phyloP scores from a whole-genome alignment of 805 yeast species.

The Yarrowia sp. region DNA sequence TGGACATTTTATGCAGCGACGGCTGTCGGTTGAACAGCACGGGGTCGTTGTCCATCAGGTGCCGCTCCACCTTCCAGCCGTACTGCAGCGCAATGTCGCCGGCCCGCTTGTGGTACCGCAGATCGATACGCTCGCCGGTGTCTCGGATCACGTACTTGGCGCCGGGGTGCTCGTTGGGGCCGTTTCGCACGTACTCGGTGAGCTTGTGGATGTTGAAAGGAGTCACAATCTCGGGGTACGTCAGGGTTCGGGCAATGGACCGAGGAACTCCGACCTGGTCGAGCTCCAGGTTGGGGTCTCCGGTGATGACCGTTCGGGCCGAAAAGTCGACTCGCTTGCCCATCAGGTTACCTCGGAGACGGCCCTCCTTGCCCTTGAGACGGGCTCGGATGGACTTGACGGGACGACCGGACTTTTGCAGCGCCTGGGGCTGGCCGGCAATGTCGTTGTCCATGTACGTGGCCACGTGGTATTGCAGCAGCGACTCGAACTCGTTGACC shows the following conservation, averaged over 20 bases:
- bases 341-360: slow-evolving; percentile 97
- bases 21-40: slow-evolving; percentile 99
- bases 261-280: slow-evolving; percentile 99
- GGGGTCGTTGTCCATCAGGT: slow-evolving; percentile 96
- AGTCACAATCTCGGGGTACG: slow-evolving; percentile 97
- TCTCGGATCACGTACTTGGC: slow-evolving; percentile 98
- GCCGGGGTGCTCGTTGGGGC: slow-evolving; percentile 99
- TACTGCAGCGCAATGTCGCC: slow-evolving; percentile 98
- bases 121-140: slow-evolving; percentile 97
- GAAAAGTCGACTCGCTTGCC: slow-evolving; percentile 99
- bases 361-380: slow-evolving; percentile 98
- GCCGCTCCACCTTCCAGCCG: slow-evolving; percentile 99
- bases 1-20: slow-evolving; percentile 98
- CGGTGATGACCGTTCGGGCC: slow-evolving; percentile 98
- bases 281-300: slow-evolving; percentile 96
- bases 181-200: slow-evolving; percentile 93
- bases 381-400: slow-evolving; percentile 99
- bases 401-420: slow-evolving; percentile 98
- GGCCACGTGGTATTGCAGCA: slow-evolving; percentile 96
- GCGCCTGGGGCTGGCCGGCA: slow-evolving; percentile 99
- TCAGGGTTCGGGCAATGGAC: slow-evolving; percentile 91
- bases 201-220: slow-evolving; percentile 94
- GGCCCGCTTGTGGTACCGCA: slow-evolving; percentile 95
- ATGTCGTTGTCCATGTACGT: slow-evolving; percentile 99
- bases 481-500: slow-evolving; percentile 92